Evolutionary conservation across 202 grass and related monocot species (phyloP).

Genomic region (Hordeum pubiflorum): DNA sequence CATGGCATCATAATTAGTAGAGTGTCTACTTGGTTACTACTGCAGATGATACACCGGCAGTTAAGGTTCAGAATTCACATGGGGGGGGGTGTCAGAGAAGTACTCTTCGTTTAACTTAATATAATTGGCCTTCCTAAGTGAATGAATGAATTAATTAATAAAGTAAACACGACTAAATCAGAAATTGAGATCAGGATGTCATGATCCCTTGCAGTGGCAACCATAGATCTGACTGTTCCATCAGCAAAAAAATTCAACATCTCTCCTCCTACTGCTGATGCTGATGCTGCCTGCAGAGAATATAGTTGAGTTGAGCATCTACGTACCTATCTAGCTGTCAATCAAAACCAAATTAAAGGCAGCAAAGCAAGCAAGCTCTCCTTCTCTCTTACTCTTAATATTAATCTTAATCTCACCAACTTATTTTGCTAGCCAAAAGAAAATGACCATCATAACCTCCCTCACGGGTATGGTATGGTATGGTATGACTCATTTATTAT

Average conservation of each 20-base stretch:
- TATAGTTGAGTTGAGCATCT: not conserved
- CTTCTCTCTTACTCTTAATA: too few species aligned
- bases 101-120: not conserved
- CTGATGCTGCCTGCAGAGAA: not conserved
- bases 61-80: not conserved
- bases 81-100: not conserved
- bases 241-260: not conserved
- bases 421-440: too few species aligned
- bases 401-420: not conserved
- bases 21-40: not conserved
- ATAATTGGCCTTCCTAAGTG: too few species aligned
- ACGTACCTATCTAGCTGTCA: not conserved
- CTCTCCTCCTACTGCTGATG: not conserved
- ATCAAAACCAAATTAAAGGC: not conserved
- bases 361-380: not conserved
- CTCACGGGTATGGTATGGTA: not conserved
- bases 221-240: not conserved
- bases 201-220: slow-evolving; percentile 12
- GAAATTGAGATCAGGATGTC: not conserved
- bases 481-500: not conserved
- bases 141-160: too few species aligned
- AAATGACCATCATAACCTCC: not conserved
- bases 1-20: not conserved
- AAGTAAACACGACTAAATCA: too few species aligned
- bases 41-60: not conserved